Evolutionary conservation across 768 basidiomycete species (phyloP).

Genomic region (Boletus reticulatus): DNA sequence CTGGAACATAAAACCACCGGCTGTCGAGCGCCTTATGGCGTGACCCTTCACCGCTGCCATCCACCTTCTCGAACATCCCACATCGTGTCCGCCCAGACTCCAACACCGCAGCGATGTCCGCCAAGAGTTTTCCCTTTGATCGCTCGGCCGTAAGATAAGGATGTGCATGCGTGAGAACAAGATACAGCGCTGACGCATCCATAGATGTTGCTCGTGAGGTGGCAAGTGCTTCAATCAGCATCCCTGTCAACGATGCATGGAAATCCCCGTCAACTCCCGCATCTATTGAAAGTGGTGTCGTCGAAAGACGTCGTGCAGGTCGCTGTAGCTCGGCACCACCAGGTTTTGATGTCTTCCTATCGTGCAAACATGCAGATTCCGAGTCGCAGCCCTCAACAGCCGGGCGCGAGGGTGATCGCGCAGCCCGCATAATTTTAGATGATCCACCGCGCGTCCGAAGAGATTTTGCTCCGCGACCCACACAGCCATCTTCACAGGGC

Average conservation of each 20-base stretch:
- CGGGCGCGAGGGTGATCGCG: constrained; percentile 9
- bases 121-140: constrained; percentile 44
- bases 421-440: not conserved
- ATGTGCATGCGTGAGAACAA: constrained; percentile 49
- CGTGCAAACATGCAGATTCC: not conserved
- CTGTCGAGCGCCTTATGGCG: constrained; percentile 46
- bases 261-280: constrained; percentile 14
- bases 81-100: constrained; percentile 41
- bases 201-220: constrained; percentile 70
- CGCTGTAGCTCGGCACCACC: not conserved
- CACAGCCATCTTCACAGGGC: not conserved
- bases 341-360: constrained; percentile 4
- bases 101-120: constrained; percentile 49
- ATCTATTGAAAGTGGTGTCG: constrained; percentile 7
- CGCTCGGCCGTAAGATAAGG: constrained; percentile 45
- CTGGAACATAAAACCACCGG: constrained; percentile 76
- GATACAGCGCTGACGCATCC: constrained; percentile 52
- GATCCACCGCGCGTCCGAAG: not conserved
- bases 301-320: not conserved
- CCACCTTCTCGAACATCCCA: constrained; percentile 73
- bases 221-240: constrained; percentile 70
- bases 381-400: not conserved
- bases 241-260: constrained; percentile 53
- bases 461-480: not conserved
- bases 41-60: constrained; percentile 55